These are phyloP conservation scores for Triticum urartu DNA, from an alignment of 176 grass and related monocot species.

Conservation along the genomic window DNA sequence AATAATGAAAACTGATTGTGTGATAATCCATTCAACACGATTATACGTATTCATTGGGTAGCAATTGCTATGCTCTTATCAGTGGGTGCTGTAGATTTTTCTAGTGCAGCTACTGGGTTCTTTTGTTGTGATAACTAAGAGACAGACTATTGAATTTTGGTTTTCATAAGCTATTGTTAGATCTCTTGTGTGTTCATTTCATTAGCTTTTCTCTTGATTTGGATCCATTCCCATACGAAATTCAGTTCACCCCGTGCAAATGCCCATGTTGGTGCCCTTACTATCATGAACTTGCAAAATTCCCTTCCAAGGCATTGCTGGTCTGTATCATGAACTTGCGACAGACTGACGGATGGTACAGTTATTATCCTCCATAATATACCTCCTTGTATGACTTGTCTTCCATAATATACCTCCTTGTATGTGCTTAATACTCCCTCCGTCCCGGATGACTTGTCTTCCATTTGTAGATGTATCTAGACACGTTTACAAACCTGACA, in stretches of 20 bases:
- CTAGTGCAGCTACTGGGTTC: not conserved
- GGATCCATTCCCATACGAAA: not conserved
- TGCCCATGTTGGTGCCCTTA: not conserved
- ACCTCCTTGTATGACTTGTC: not conserved
- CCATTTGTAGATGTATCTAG: no score
- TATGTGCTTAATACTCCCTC: no score
- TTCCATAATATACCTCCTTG: not conserved
- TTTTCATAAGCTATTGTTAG: not conserved
- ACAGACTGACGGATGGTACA: not conserved
- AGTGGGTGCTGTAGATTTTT: not conserved
- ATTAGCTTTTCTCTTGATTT: not conserved
- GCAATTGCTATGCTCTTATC: constrained; percentile 21
- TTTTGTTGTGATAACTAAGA: not conserved
- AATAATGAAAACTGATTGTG: constrained; percentile 34
- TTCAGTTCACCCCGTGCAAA: not conserved
- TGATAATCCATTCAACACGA: constrained; percentile 13
- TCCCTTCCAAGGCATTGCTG: not conserved
- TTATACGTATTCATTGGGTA: constrained; percentile 16
- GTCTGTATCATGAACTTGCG: constrained; percentile 4
- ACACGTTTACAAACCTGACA: no score
- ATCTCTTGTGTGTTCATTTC: not conserved
- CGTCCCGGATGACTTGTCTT: no score
- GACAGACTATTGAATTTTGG: not conserved
- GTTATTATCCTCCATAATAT: not conserved
- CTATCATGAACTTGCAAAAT: no score